These are phyloP conservation scores for Chimonanthus salicifolius DNA, from an alignment of 164 flowering plant genomes.

Conservation along the genomic window DNA sequence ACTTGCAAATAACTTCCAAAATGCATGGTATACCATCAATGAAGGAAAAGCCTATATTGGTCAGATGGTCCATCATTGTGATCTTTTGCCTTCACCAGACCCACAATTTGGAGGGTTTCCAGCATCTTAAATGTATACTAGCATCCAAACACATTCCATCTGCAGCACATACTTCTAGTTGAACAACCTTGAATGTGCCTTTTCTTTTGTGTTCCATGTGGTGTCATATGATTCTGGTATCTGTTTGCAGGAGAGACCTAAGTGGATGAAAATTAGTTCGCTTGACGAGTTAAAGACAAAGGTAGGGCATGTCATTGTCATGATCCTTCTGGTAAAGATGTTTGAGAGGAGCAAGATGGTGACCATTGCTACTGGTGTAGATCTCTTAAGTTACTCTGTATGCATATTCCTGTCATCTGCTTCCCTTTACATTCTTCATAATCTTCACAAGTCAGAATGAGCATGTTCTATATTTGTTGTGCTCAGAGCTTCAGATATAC, in stretches of 20 bases:
- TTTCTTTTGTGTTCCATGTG: neutral
- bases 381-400: constrained; percentile 74
- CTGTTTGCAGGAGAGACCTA: constrained; percentile 69
- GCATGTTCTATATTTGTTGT: neutral
- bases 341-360: constrained; percentile 99
- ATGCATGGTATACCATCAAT: neutral
- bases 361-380: constrained; percentile 70
- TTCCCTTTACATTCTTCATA: constrained; percentile 84
- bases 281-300: constrained; percentile 93
- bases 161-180: neutral
- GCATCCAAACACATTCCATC: neutral
- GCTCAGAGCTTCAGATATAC: neutral
- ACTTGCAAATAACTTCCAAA: neutral
- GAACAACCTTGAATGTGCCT: neutral
- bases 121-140: neutral
- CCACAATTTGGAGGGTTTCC: neutral
- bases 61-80: neutral
- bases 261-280: constrained; percentile 94
- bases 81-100: neutral
- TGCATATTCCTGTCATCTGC: constrained; percentile 97
- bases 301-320: constrained; percentile 96
- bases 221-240: neutral
- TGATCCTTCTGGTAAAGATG: constrained; percentile 98
- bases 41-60: neutral
- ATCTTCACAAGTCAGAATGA: constrained; percentile 59